These are phyloP conservation scores for Botryosphaeria dothidea DNA, from an alignment of 2,329 filamentous ascomycete species.

Conservation along the genomic window DNA sequence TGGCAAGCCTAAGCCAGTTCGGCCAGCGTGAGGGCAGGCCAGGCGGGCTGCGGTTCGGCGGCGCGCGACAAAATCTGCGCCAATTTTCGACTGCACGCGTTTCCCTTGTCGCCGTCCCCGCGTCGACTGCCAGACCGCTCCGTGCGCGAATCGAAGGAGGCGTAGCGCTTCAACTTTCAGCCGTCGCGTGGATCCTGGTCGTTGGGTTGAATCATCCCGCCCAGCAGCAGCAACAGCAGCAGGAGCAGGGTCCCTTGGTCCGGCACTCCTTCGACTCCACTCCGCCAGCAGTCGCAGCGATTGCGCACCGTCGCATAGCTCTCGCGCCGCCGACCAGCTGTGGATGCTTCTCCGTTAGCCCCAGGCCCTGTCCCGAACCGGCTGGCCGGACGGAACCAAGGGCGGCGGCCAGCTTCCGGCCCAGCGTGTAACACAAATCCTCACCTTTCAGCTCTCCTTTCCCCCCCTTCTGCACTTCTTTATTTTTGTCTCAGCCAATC, in stretches of 20 bases:
- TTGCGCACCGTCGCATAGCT: no score
- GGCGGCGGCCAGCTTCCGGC: not conserved
- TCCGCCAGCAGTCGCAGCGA: not conserved
- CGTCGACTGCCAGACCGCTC: not conserved
- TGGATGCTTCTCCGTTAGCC: not conserved
- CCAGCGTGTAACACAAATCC: not conserved
- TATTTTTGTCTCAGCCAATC: no score
- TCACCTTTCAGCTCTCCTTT: not conserved
- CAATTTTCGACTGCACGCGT: not conserved
- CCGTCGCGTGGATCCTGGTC: not conserved
- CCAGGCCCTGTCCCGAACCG: not conserved
- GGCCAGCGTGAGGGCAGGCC: no score
- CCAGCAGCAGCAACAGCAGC: not conserved
- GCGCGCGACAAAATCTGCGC: not conserved
- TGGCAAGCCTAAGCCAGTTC: not conserved
- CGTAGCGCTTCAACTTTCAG: constrained; percentile 5
- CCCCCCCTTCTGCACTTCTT: not conserved
- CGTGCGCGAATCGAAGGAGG: not conserved
- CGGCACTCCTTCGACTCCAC: no score
- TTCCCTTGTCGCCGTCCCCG: not conserved
- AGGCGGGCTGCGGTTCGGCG: not conserved
- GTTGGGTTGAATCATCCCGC: not conserved
- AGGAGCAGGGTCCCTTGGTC: not conserved
- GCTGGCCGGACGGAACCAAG: not conserved
- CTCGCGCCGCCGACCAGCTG: not conserved